A percentile compares a stretch with the other conserved stretches of the same genome.
Conservation (phyloP, 148 eudicot genomes). For the Dysphania ambrosioides region DNA sequence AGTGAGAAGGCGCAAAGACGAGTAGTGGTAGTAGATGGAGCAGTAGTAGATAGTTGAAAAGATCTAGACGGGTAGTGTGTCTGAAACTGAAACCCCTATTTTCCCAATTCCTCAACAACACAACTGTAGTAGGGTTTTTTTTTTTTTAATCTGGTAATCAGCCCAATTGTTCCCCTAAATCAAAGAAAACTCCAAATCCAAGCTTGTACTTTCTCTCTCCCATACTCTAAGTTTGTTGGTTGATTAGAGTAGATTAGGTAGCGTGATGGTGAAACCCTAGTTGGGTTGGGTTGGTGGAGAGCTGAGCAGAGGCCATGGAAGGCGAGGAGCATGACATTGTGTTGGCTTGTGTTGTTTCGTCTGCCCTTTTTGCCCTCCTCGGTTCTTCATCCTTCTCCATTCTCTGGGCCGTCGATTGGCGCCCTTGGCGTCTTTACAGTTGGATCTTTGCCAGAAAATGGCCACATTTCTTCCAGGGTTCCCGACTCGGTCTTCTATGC, state of each 20-base stretch:
- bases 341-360: conserved; percentile 65
- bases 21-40: too few relatives aligned
- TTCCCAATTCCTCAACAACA: not conserved
- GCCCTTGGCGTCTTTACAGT: conserved; percentile 98
- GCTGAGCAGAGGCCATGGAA: conserved; percentile 41
- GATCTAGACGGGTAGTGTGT: too few relatives aligned
- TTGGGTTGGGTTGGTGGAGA: conserved; percentile 15
- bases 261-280: not conserved
- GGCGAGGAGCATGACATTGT: conserved; percentile 48
- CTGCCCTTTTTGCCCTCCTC: conserved; percentile 59
- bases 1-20: too few relatives aligned
- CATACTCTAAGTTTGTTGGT: too few relatives aligned
- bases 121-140: not conserved
- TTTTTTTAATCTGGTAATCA: too few relatives aligned
- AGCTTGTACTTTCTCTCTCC: not conserved
- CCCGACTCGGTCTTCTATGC: conserved; percentile 67
- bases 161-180: not conserved
- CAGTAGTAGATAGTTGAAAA: too few relatives aligned
- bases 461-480: conserved; percentile 71
- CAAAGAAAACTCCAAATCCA: not conserved
- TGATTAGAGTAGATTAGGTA: too few relatives aligned
- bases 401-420: conserved; percentile 97
- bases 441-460: conserved; percentile 99
- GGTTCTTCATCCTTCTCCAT: conserved; percentile 71
- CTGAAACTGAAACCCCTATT: too few relatives aligned